phyloP scores from a whole-genome alignment of 768 basidiomycete genomes.

The Mycena vulgaris region DNA sequence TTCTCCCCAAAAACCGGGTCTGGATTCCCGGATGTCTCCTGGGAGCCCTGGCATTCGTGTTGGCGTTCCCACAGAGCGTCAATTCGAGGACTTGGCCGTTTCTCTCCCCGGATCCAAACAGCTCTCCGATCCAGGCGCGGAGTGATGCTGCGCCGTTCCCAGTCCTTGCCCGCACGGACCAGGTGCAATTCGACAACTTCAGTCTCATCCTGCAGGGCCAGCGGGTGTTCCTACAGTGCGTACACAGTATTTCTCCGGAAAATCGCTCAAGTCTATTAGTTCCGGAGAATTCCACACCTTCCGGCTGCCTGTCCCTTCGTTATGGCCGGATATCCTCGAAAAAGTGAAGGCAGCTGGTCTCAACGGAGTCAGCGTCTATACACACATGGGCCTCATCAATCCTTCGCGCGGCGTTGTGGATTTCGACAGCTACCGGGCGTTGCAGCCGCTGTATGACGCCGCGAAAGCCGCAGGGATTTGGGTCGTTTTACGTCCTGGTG shows the following conservation, averaged over 20 bases:
- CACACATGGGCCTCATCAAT: constrained; percentile 85
- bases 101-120: background rate
- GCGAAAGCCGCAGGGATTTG: constrained; percentile 83
- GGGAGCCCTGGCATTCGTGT: background rate
- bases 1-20: background rate
- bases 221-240: constrained; percentile 80
- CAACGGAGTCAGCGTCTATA: constrained; percentile 84
- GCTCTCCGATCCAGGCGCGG: constrained; percentile 20
- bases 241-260: constrained; percentile 24
- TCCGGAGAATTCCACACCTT: constrained; percentile 92
- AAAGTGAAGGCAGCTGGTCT: constrained; percentile 87
- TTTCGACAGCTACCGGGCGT: constrained; percentile 77
- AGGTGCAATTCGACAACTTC: constrained; percentile 75
- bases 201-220: constrained; percentile 80
- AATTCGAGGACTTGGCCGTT: constrained; percentile 7
- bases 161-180: constrained; percentile 31
- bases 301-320: constrained; percentile 81
- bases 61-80: background rate
- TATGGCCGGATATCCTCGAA: constrained; percentile 89
- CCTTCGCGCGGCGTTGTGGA: constrained; percentile 83
- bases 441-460: constrained; percentile 82
- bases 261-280: constrained; percentile 52
- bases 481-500: constrained; percentile 85
- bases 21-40: constrained; percentile 16
- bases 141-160: background rate